phyloP scores from a whole-genome alignment of 1,139 yeast genomes.

The Scheffersomyces cryptocercus region DNA sequence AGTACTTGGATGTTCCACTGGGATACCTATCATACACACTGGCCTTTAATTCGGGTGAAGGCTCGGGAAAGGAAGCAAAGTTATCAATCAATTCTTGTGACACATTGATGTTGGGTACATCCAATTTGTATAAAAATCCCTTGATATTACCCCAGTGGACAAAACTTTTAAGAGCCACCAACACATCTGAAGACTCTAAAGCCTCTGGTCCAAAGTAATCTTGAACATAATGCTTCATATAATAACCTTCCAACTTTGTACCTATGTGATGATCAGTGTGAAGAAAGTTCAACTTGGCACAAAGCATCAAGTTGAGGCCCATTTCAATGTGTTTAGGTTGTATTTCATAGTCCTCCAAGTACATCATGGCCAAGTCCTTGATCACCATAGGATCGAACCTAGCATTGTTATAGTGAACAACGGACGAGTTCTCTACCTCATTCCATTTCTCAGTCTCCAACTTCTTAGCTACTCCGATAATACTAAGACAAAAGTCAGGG shows the following conservation, averaged over 20 bases:
- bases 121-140: constrained; percentile 46
- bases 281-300: constrained; percentile 53
- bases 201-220: constrained; percentile 46
- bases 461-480: constrained; percentile 52
- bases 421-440: constrained; percentile 48
- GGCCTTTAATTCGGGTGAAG: constrained; percentile 39
- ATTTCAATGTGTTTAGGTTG: constrained; percentile 34
- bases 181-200: constrained; percentile 41
- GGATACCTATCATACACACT: constrained; percentile 51
- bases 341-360: constrained; percentile 19
- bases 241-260: constrained; percentile 47
- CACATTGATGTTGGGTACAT: constrained; percentile 41
- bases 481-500: constrained; percentile 49
- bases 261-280: constrained; percentile 62
- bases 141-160: constrained; percentile 60
- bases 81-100: constrained; percentile 27
- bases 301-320: constrained; percentile 47
- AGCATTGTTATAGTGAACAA: constrained; percentile 37
- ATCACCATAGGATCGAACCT: constrained; percentile 29
- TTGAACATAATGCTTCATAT: constrained; percentile 40
- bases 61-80: constrained; percentile 45
- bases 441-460: constrained; percentile 53
- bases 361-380: constrained; percentile 31
- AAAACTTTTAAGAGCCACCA: constrained; percentile 52
- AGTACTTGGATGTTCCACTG: constrained; percentile 54